Evolutionary conservation across 1,284 basidiomycete genomes (phyloP).

Genomic region (Lentinus polychrous): DNA sequence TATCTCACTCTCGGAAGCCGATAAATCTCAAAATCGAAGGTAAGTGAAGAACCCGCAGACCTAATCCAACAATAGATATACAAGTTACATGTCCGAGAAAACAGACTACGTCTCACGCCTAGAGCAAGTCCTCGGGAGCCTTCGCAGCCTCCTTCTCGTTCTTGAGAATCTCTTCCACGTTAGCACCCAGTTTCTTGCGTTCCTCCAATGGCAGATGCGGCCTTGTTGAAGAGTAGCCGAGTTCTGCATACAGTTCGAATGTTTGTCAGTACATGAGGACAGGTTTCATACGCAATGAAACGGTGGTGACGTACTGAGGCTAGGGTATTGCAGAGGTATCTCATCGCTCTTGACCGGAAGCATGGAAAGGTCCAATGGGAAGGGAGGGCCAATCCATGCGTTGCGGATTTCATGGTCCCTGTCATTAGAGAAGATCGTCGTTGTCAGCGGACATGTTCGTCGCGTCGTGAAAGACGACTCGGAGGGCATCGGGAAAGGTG

Average conservation of each 20-base stretch:
- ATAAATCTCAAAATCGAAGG: too few relatives aligned
- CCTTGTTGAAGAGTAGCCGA: conserved; percentile 44
- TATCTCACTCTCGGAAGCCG: too few relatives aligned
- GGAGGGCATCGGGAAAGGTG: conserved; percentile 19
- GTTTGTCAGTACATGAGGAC: background rate
- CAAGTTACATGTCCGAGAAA: too few relatives aligned
- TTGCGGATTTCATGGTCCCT: conserved; percentile 60
- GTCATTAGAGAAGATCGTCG: background rate
- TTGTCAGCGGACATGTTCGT: background rate
- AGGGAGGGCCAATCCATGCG: conserved; percentile 67
- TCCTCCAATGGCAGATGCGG: conserved; percentile 39
- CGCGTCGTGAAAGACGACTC: background rate
- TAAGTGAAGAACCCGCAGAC: too few relatives aligned
- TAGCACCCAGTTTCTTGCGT: conserved; percentile 38
- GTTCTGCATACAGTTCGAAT: conserved; percentile 27
- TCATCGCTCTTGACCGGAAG: conserved; percentile 44
- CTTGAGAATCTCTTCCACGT: conserved; percentile 42
- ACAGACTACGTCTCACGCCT: background rate
- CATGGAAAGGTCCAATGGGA: conserved; percentile 52
- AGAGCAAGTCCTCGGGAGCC: conserved; percentile 34
- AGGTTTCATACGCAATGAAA: background rate
- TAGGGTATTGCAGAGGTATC: conserved; percentile 65
- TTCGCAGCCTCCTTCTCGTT: conserved; percentile 48
- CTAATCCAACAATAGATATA: too few relatives aligned
- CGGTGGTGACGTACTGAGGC: conserved; percentile 43